Percentiles rank a stretch among this genome's conserved stretches.
Conservation (phyloP, 2,329 filamentous ascomycete genomes). For the Aspergillus brunneoviolaceus region DNA sequence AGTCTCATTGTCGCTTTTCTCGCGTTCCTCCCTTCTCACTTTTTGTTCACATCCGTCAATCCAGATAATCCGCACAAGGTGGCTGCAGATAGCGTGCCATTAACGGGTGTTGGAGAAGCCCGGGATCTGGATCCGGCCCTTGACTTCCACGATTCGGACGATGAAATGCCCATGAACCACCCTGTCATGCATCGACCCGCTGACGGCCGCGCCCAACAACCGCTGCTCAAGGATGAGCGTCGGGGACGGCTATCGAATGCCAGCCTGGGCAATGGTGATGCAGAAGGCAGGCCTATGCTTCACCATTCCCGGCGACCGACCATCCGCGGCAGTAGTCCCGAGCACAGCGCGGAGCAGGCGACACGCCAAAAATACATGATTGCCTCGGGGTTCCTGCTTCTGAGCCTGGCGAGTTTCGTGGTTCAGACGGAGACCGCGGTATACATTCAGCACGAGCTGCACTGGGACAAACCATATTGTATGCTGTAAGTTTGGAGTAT, state of each 20-base stretch:
- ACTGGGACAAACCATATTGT: conserved; percentile 98
- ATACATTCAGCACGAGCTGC: conserved; percentile 86
- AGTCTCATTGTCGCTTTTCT: neutral
- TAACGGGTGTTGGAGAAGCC: conserved; percentile 23
- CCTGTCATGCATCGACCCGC: conserved; percentile 50
- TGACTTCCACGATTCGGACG: conserved; percentile 41
- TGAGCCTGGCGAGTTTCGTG: conserved; percentile 85
- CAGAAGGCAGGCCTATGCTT: conserved; percentile 40
- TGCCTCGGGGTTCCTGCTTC: conserved; percentile 75
- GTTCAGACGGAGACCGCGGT: conserved; percentile 94
- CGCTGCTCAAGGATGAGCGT: conserved; percentile 53
- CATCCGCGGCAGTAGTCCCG: conserved; percentile 76
- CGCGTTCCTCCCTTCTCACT: neutral
- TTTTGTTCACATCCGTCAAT: neutral
- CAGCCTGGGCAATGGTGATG: conserved; percentile 28
- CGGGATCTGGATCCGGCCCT: conserved; percentile 36
- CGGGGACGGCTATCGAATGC: conserved; percentile 38
- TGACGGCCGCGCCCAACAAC: conserved; percentile 52
- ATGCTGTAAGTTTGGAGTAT: conserved; percentile 70
- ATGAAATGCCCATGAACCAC: conserved; percentile 47
- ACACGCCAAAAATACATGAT: conserved; percentile 83
- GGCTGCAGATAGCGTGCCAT: conserved; percentile 32
- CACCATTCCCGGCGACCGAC: conserved; percentile 60
- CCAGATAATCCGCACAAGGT: conserved; percentile 24
- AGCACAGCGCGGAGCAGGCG: conserved; percentile 59